These are phyloP conservation scores for Schizophyllum amplum DNA, from an alignment of 1,284 basidiomycete genomes.

Conservation along the genomic window DNA sequence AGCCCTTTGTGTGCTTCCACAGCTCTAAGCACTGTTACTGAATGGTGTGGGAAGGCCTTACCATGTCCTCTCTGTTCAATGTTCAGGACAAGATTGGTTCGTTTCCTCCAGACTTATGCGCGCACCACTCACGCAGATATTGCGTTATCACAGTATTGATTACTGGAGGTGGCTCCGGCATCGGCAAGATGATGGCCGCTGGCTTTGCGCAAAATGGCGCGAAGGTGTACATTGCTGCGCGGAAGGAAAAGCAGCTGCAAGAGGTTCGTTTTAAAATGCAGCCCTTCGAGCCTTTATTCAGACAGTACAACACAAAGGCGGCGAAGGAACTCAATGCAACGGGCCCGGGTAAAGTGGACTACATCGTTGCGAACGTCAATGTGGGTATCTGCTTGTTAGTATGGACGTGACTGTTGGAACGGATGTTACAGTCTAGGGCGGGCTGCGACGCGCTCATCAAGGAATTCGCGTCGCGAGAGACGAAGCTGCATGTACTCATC, in stretches of 20 bases:
- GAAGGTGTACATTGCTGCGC: conserved; percentile 79
- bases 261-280: conserved; percentile 36
- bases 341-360: conserved; percentile 54
- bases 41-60: conserved; percentile 37
- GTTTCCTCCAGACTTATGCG: conserved; percentile 12
- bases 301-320: conserved; percentile 31
- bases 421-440: conserved; percentile 53
- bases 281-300: not conserved
- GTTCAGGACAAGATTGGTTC: conserved; percentile 70
- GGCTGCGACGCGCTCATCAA: conserved; percentile 72
- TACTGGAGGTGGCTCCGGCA: conserved; percentile 73
- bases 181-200: conserved; percentile 77
- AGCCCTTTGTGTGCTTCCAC: not conserved
- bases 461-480: conserved; percentile 62
- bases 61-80: conserved; percentile 54
- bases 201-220: conserved; percentile 78
- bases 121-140: conserved; percentile 1
- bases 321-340: conserved; percentile 49
- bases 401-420: not conserved
- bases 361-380: conserved; percentile 65
- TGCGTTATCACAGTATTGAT: conserved; percentile 50
- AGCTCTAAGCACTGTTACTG: not conserved
- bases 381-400: conserved; percentile 31
- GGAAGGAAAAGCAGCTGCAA: conserved; percentile 72
- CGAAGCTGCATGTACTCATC: conserved; percentile 68